Evolutionary conservation across 208 protist genomes (phyloP).

Genomic region (Trypanosoma theileri): DNA sequence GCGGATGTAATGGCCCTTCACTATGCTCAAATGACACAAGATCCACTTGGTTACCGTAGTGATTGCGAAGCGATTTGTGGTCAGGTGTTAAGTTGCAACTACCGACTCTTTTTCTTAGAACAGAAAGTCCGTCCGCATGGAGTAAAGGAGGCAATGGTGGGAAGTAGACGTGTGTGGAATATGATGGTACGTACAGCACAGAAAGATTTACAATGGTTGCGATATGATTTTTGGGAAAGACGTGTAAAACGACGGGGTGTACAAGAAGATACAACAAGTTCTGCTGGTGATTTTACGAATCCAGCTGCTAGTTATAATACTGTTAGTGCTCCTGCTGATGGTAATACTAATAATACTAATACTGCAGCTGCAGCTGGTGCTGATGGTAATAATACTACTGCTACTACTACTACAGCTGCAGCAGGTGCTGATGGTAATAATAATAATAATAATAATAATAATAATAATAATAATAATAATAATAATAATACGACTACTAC

Average conservation of each 20-base stretch:
- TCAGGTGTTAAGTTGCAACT: constrained; percentile 86
- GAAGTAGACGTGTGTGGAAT: constrained; percentile 81
- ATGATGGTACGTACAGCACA: constrained; percentile 84
- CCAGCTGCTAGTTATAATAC: background rate
- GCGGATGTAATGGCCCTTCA: constrained; percentile 86
- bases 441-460: constrained; percentile 7
- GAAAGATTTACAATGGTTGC: constrained; percentile 73
- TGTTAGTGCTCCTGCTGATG: background rate
- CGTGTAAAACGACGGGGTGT: constrained; percentile 11
- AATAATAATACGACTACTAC: no score
- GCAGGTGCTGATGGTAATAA: background rate
- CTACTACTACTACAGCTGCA: constrained; percentile 3
- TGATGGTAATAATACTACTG: background rate
- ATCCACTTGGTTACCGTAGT: constrained; percentile 65
- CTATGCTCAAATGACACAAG: constrained; percentile 76
- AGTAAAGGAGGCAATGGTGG: constrained; percentile 60
- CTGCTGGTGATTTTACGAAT: background rate
- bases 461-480: no score
- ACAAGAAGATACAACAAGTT: background rate
- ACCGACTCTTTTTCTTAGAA: constrained; percentile 76
- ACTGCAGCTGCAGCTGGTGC: background rate
- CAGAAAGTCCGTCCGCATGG: constrained; percentile 39
- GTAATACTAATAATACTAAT: constrained; percentile 4
- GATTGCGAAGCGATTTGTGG: constrained; percentile 88
- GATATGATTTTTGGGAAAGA: constrained; percentile 87